Evolutionary conservation across 495 filamentous ascomycete genomes (phyloP), one percentile per base, ranked within the genome.

Genomic region (Tetracladium setigerum): DNA sequence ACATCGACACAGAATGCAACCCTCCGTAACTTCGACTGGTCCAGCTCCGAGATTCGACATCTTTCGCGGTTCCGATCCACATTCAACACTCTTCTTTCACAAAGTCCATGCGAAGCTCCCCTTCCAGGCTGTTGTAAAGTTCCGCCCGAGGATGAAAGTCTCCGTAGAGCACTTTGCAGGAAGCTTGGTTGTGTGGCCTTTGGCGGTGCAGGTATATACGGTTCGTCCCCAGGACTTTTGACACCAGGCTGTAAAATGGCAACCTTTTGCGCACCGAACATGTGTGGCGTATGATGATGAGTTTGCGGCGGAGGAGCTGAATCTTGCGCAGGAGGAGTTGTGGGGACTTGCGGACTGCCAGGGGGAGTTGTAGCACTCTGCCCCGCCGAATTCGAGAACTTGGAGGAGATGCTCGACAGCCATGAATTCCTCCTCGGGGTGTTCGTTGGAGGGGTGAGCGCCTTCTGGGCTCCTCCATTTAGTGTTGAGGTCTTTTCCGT

Each of bases 1-100:
- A 98, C 92, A 62, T 98, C 92, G 4, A 98, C 92, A 54, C 86
- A 95, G 56, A 98, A 98, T 1, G 89, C 86, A 1, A 98, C 92
- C 30, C 87, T 75, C 16, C 89, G 76, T 30, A 98, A 65, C 52
- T 92, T 95, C 14, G 76, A 77, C 50, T 84, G 81, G 49, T 91
- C 80, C 16, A 98, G 65, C 51, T 92, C 89, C 22, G 78, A 71
- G 19, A 97, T 78, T 13, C 76, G 74, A 59, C 88, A 92, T 34
- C 92, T 68, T 57, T 94, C 83, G 27, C 92, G 74, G 52, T 80
- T 73, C 16, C 66, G 77, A 58, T 98, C 89, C 33, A 95, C 70
- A 59, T 98, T 98, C 71, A 97, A 72, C 15, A 95, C 78, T 47
- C 73, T 77, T 35, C 92, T 74, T 52, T 86, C 80, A 47, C 89